Evolutionary conservation across 331 rosid genomes (phyloP), one percentile per base, ranked within the genome.

Genomic region (Telfairia occidentalis): DNA sequence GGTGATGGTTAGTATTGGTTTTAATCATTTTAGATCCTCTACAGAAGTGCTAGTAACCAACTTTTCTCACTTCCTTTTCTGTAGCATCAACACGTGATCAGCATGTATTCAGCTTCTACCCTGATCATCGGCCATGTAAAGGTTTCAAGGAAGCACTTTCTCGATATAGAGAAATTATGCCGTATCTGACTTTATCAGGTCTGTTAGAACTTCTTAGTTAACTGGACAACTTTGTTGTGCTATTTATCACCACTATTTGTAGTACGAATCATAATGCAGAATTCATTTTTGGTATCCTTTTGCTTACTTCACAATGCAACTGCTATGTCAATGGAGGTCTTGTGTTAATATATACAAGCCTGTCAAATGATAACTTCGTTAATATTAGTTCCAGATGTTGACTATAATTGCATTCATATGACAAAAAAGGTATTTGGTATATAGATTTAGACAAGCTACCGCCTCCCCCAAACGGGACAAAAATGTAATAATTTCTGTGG

Each of bases 141-240:
- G 97, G 98, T 74, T 95, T 95, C 72, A 95, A 90, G 86, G 97
- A 95, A 82, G 92, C 81, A 52, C 96, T 95, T 76, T 74, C 74
- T 28, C 92, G 98, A 63, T 95, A 91, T 49, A 86, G 86, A 81
- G 87, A 88, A 85, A 90, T 95, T 84, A 88, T 85, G 81, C 97
- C 98, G 2, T 80, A 8, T 54, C 77, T 91, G 72, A 90, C 80
- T 76, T 76, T 95, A 58, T 87, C 98, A 88, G 98, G 98, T 94
- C 80, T 74, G 2, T 49, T 42, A 26, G 18, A 52, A n/a, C 59
- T 32, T 52, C 13, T 26, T 18, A 24, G 54, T 43, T 21, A 72
- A 46, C 9, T 38, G 6, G 24, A 29, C 75, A 48, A 38, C 23
- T 38, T n/a, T 30, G 18, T 9, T n/a, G 34, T 58, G 12, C 74